A percentile compares a stretch with the other conserved stretches of the same genome.
phyloP scores from a whole-genome alignment of 2,329 filamentous ascomycete species.

The Fusarium staphyleae region DNA sequence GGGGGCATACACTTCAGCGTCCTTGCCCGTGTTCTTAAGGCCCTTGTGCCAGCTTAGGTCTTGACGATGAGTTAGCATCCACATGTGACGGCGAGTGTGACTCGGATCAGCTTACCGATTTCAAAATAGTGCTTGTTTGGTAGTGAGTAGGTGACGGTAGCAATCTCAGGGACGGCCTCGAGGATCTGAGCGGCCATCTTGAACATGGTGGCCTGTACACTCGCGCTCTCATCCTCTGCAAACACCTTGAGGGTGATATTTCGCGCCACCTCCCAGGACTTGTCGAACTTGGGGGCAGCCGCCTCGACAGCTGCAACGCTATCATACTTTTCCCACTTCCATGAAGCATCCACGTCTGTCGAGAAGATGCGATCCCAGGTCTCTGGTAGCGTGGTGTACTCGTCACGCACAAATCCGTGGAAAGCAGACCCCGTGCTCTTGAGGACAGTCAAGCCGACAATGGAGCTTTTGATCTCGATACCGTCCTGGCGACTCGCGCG shows the following conservation, averaged over 20 bases:
- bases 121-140: conserved; percentile 99
- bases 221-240: conserved; percentile 87
- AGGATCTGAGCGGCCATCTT: conserved; percentile 95
- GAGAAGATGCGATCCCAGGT: conserved; percentile 95
- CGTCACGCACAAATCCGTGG: conserved; percentile 91
- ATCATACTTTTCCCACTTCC: conserved; percentile 82
- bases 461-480: conserved; percentile 77
- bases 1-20: conserved; percentile 94
- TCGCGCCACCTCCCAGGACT: conserved; percentile 78
- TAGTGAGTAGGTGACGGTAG: conserved; percentile 79
- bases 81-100: neutral
- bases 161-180: conserved; percentile 72
- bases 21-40: conserved; percentile 90
- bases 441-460: conserved; percentile 84
- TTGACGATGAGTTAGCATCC: conserved; percentile 47
- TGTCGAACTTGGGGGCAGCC: conserved; percentile 73
- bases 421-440: conserved; percentile 98
- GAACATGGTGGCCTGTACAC: conserved; percentile 98
- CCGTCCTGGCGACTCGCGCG: conserved; percentile 71
- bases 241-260: conserved; percentile 90
- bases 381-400: conserved; percentile 89
- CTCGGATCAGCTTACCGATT: conserved; percentile 68
- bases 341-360: conserved; percentile 87
- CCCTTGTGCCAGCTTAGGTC: conserved; percentile 98
- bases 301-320: conserved; percentile 71